phyloP scores from a whole-genome alignment of 2,329 filamentous ascomycete genomes.

The Cylindrodendrum hubeiense region DNA sequence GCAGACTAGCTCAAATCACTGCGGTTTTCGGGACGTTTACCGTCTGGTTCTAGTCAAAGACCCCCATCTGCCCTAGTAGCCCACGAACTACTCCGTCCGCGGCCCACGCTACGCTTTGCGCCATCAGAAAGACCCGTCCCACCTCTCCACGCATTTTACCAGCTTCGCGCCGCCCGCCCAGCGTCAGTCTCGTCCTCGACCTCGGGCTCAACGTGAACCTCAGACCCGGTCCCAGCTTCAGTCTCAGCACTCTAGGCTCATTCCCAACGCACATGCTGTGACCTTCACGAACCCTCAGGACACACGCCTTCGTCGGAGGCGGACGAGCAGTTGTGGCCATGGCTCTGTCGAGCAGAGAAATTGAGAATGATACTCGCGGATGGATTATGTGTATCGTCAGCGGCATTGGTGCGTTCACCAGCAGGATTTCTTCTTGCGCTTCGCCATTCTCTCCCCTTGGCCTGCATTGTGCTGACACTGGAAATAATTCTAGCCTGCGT shows the following conservation, averaged over 20 bases:
- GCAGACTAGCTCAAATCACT: not conserved
- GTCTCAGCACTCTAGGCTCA: not conserved
- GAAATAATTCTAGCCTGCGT: slow-evolving; percentile 65
- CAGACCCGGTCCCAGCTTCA: not conserved
- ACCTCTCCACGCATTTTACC: slow-evolving; percentile 25
- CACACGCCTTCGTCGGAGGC: slow-evolving; percentile 16
- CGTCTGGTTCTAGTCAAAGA: not conserved
- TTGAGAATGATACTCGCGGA: slow-evolving; percentile 87
- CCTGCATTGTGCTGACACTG: slow-evolving; percentile 14
- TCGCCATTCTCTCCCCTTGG: not conserved
- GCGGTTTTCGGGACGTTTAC: not conserved
- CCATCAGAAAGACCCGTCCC: slow-evolving; percentile 30
- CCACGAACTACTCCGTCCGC: slow-evolving; percentile 15
- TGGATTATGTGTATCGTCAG: slow-evolving; percentile 95
- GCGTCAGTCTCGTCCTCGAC: not conserved
- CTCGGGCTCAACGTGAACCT: not conserved
- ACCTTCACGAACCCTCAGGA: not conserved
- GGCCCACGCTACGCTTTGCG: slow-evolving; percentile 33
- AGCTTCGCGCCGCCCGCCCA: slow-evolving; percentile 4
- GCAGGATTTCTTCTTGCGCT: not conserved
- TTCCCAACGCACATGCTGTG: slow-evolving; percentile 8
- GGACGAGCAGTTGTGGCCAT: slow-evolving; percentile 48
- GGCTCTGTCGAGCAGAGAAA: slow-evolving; percentile 49
- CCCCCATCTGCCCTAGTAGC: not conserved
- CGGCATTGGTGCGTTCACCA: slow-evolving; percentile 68